Evolutionary conservation across 2,329 filamentous ascomycete species (phyloP), one percentile per base, ranked within the genome.

Genomic region (Botrytis porri): DNA sequence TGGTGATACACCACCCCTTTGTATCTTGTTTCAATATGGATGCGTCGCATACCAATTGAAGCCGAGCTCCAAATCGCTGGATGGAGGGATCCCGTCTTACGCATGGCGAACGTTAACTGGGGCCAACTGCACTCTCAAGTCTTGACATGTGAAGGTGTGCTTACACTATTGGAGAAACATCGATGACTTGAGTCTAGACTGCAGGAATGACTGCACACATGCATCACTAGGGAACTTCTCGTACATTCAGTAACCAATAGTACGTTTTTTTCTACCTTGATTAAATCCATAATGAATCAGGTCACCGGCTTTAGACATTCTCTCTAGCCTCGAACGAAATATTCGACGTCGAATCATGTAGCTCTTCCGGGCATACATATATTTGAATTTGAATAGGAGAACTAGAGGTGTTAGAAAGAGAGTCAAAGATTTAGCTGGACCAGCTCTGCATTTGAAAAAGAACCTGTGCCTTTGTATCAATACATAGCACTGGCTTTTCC

Each of bases 141-240:
- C 54, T 54, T 51, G 45, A 54, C 64, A 66, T 66, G 45, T 66
- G 64, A 66, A 66, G n/a, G 25, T 35, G 32, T n/a, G 12, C 48
- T 54, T n/a, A 22, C 43, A 65, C 43, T 20, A 65, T 37, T 14
- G 12, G 29, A 37, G 29, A n/a, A 37, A 22, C 4, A 29, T 29
- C 37, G 43, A 48, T n/a, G 6, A 14, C 32, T 65, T 18, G 20
- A 48, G 43, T 51, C 63, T 51, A 63, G 61, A 37, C 63, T n/a
- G 63, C 63, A 32, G 9, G 29, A 37, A 51, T 66, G 63, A 37
- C 32, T 45, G 37, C 22, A 37, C 22, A 37, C 45, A 16, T 48
- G 63, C 63, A 66, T 45, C 25, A 37, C 63, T 57, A 57, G 51
- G 51, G 25, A n/a, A 7, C n/a, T 22, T 14, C 8, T 65, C 12